Base-by-base conservation (phyloP, 176 grass and related monocot species). In the Dactylis glomerata region DNA sequence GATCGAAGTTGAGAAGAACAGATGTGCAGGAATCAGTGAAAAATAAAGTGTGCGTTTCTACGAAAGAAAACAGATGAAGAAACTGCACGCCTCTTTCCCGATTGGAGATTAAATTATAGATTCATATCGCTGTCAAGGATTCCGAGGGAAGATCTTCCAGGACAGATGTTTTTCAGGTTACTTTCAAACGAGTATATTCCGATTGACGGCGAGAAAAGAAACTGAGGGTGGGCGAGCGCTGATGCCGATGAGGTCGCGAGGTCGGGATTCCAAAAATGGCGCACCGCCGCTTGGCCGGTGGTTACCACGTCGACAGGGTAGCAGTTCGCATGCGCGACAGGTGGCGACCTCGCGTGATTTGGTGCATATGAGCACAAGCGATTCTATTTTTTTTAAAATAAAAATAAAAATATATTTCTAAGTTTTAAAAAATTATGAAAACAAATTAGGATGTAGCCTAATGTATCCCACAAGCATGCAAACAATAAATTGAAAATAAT, bases 221-320 rank as follows among this genome's bases (percentile, higher is more conserved):
- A 11, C 26, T 6, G 63, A 67, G 52, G 36, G 66, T 38, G 27
- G 22, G 17, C 34, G 65, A 5, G 17, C 16, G 46, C 1, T 13
- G 33, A 41, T 3, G 14, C 24, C 6, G 14, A n/a, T 8, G 34
- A 37, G 3, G 42, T 5, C 10, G 19, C 16, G n/a, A n/a, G n/a
- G n/a, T n/a, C n/a, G n/a, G n/a, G n/a, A n/a, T n/a, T 67, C 42
- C 78, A 81, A 51, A 45, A 67, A n/a, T 67, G 41, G 61, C 20
- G 59, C n/a, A n/a, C n/a, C n/a, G n/a, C n/a, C n/a, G n/a, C n/a
- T n/a, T n/a, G n/a, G n/a, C n/a, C n/a, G n/a, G n/a, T n/a, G n/a
- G n/a, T n/a, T n/a, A n/a, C n/a, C n/a, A n/a, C n/a, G n/a, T n/a
- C 76, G 28, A 67, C 12, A 6, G 36, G 42, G 13, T 27, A 52